Percentiles rank a stretch among this genome's conserved stretches.
These are phyloP conservation scores for Metarhizium album DNA, from an alignment of 2,329 filamentous ascomycete genomes.

Conservation along the genomic window DNA sequence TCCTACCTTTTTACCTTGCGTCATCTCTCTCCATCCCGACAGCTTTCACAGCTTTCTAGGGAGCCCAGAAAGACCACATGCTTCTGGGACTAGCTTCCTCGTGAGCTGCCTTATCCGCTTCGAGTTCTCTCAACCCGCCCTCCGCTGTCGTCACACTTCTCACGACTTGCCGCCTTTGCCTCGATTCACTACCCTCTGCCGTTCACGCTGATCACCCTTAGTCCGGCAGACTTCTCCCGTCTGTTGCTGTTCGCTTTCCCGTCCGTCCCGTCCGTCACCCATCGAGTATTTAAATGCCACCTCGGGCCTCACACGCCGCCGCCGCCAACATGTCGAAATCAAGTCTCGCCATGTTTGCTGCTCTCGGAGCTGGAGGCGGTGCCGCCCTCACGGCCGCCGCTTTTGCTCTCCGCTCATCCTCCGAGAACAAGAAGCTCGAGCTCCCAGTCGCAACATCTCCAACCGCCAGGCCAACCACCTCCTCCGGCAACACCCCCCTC, in stretches of 20 bases:
- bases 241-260: background rate
- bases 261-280: background rate
- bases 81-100: no score
- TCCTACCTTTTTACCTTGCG: no score
- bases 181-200: background rate
- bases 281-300: constrained; percentile 10
- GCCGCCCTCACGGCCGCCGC: constrained; percentile 63
- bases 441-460: constrained; percentile 13
- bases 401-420: constrained; percentile 42
- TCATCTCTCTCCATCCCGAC: background rate
- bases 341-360: constrained; percentile 64
- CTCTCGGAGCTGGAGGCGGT: constrained; percentile 64
- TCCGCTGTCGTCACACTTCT: background rate
- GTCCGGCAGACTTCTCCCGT: background rate
- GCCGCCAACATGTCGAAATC: constrained; percentile 60
- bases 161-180: background rate
- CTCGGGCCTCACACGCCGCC: constrained; percentile 4
- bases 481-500: constrained; percentile 18
- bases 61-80: no score
- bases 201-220: background rate
- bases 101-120: background rate
- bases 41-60: background rate
- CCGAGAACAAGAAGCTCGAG: constrained; percentile 9
- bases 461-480: constrained; percentile 18
- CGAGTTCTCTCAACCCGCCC: background rate